These are phyloP conservation scores for Termitomyces sp. DNA, from an alignment of 768 basidiomycete genomes.

Conservation along the genomic window DNA sequence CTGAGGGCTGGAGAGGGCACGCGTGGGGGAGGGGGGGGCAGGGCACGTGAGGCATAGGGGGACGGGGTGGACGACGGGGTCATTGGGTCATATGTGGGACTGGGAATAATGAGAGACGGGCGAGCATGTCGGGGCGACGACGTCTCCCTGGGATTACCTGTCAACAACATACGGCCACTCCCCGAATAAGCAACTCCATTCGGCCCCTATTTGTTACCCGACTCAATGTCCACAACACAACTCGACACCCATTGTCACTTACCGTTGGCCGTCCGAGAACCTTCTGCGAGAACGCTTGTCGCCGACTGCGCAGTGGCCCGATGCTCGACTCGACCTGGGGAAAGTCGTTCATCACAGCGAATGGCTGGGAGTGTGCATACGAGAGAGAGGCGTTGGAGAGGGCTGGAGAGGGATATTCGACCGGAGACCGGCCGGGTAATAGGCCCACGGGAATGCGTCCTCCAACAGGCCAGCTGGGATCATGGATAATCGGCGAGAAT, in stretches of 20 bases:
- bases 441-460: conserved; percentile 13
- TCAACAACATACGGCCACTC: conserved; percentile 36
- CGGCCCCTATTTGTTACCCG: conserved; percentile 16
- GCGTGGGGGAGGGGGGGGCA: conserved; percentile 36
- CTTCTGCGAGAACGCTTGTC: conserved; percentile 23
- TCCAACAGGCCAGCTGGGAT: conserved; percentile 19
- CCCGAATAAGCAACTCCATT: conserved; percentile 30
- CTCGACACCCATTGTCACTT: conserved; percentile 6
- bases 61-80: conserved; percentile 43
- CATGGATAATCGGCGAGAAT: conserved; percentile 2
- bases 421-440: conserved; percentile 20
- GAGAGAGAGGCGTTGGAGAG: conserved; percentile 34
- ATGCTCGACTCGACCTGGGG: conserved; percentile 47
- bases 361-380: conserved; percentile 17
- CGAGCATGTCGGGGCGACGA: conserved; percentile 29
- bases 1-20: conserved; percentile 64
- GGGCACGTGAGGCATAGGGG: conserved; percentile 45
- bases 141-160: conserved; percentile 29
- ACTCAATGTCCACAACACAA: neutral
- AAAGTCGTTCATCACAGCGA: conserved; percentile 17
- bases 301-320: conserved; percentile 40
- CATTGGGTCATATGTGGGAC: conserved; percentile 39
- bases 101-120: conserved; percentile 26
- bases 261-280: conserved; percentile 13
- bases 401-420: conserved; percentile 37